A percentile compares a stretch with the other conserved stretches of the same genome.
phyloP scores from a whole-genome alignment of 352 stramenopile species.

The Pythium guiyangense region DNA sequence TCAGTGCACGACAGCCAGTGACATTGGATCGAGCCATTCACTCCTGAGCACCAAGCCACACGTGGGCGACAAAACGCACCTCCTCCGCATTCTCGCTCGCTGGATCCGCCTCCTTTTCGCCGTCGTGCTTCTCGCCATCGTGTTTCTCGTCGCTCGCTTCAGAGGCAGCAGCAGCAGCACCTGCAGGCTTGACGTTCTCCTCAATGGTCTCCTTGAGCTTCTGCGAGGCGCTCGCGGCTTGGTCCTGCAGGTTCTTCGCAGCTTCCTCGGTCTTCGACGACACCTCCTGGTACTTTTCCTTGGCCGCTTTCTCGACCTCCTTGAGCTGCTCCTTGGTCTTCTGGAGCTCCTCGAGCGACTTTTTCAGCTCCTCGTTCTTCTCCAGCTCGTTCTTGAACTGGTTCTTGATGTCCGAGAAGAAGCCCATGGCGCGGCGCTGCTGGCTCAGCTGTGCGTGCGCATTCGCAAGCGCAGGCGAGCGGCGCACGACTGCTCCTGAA shows the following conservation, averaged over 20 bases:
- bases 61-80: not conserved
- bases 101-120: not conserved
- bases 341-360: constrained; percentile 70
- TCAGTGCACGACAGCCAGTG: constrained; percentile 3
- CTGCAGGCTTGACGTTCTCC: constrained; percentile 23
- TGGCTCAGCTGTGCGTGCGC: constrained; percentile 4
- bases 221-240: constrained; percentile 50
- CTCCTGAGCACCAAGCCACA: too few species aligned
- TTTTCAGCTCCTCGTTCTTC: constrained; percentile 80
- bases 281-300: constrained; percentile 61
- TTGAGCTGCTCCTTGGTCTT: constrained; percentile 71
- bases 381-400: constrained; percentile 77
- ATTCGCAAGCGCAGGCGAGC: not conserved
- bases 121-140: constrained; percentile 15
- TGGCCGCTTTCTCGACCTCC: constrained; percentile 54
- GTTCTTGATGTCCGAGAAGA: constrained; percentile 79
- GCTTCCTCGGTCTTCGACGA: constrained; percentile 51
- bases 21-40: too few species aligned
- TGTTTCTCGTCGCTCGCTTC: constrained; percentile 14
- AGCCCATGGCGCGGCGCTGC: constrained; percentile 55
- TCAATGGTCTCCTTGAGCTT: constrained; percentile 60
- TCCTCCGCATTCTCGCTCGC: constrained; percentile 1
- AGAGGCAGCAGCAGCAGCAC: constrained; percentile 2
- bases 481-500: not conserved
- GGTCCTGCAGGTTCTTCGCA: constrained; percentile 50